Evolutionary conservation across 768 basidiomycete genomes (phyloP), one percentile per base, ranked within the genome.

Genomic region (Brasilioporus rufonigricans): DNA sequence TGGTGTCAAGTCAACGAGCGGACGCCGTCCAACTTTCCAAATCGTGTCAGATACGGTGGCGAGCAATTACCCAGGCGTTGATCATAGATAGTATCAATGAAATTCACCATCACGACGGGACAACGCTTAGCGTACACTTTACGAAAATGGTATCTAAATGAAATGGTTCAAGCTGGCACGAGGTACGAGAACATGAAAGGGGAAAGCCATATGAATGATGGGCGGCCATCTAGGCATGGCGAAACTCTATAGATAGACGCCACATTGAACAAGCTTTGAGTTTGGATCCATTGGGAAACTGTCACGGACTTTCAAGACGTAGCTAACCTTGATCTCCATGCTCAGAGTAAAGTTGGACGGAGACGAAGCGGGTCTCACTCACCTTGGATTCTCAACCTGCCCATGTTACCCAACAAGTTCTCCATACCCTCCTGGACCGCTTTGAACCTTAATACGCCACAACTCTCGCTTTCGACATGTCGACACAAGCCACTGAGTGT

Each of bases 391-490:
- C 47, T 51, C 46, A 71, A 41, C 41, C 56, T 36, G 19, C 23
- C 19, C 31, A 71, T 51, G 18, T 32, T 19, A 2, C 63, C 52
- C 10, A 71, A 21, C 47, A 82, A 40, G 0, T 53, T 32, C 26
- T 78, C 66, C 71, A 84, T 70, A 14, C 24, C 8, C 1, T 44
- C 41, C 4, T 14, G 41, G 27, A 44, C 41, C 24, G 24, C 61
- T 55, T 9, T 72, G 64, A 84, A 85, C 66, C 68, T 77, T 33
- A 65, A 52, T 21, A 87, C 78, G 0, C 80, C 82, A 65, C 87
- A 89, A 26, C 57, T 68, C 59, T 79, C 81, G 62, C 81, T 84
- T 73, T 88, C 85, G 31, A 88, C 76, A 65, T 89, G 86, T 69
- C 83, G 80, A 41, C 78, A 79, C 50, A 89, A 66, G 5, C 63